A percentile compares a stretch with the other conserved stretches of the same genome.
Conservation (phyloP, 306 rosid genomes). For the Morella rubra region DNA sequence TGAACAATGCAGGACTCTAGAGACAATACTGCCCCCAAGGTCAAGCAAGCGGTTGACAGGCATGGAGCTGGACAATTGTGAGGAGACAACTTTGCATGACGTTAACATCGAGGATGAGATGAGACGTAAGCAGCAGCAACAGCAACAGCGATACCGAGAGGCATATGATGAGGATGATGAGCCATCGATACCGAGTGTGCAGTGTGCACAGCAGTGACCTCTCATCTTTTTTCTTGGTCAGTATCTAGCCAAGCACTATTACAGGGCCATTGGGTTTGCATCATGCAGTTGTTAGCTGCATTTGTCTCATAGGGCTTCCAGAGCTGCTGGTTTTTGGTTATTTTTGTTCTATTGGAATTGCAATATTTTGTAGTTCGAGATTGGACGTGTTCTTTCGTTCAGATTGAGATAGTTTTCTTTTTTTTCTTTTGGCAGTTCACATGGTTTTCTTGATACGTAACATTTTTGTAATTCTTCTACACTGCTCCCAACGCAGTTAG, state of each 20-base stretch:
- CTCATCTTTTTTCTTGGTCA: neutral
- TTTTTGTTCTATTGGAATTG: neutral
- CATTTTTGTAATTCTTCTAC: too few relatives aligned
- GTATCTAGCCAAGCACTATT: neutral
- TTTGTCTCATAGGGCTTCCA: neutral
- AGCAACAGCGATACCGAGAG: slow-evolving; percentile 48
- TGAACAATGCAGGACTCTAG: slow-evolving; percentile 45
- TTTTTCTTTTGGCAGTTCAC: too few relatives aligned
- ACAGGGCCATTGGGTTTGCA: neutral
- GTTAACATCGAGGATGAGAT: slow-evolving; percentile 59
- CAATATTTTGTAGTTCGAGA: neutral
- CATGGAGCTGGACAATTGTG: slow-evolving; percentile 64
- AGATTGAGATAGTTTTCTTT: too few relatives aligned
- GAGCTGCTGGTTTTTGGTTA: neutral
- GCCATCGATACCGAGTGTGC: slow-evolving; percentile 48
- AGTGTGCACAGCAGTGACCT: slow-evolving; percentile 68
- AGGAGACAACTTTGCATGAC: slow-evolving; percentile 67
- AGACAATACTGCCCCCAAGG: slow-evolving; percentile 41
- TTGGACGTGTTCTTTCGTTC: too few relatives aligned
- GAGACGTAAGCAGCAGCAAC: slow-evolving; percentile 59
- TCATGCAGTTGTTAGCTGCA: neutral
- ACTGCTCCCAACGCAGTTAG: too few relatives aligned
- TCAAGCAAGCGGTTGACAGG: slow-evolving; percentile 39
- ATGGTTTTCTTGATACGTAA: too few relatives aligned
- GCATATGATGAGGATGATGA: slow-evolving; percentile 65